Evolutionary conservation across 257 asterid species (phyloP).

Genomic region (Gentiana dahurica): DNA sequence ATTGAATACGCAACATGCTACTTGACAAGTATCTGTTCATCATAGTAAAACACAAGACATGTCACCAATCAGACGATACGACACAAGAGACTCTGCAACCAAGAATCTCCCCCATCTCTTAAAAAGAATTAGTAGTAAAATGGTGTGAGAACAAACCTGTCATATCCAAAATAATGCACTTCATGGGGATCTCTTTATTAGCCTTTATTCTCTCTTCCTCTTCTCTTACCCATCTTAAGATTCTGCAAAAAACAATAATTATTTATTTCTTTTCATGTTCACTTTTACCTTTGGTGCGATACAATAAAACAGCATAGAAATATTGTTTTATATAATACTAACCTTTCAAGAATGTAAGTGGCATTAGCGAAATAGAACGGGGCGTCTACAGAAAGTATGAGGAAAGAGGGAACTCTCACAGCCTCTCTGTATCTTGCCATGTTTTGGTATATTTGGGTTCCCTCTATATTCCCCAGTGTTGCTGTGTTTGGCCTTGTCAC

Average conservation of each 20-base stretch:
- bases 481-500: slow-evolving; percentile 86
- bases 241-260: slow-evolving; percentile 29
- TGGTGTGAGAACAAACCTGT: slow-evolving; percentile 41
- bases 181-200: slow-evolving; percentile 34
- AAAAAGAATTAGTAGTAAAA: no score
- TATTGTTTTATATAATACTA: background rate
- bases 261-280: no score
- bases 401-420: slow-evolving; percentile 56
- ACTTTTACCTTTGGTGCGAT: background rate
- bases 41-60: no score
- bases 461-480: slow-evolving; percentile 65
- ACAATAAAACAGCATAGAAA: background rate
- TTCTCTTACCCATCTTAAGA: slow-evolving; percentile 72
- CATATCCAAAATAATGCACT: slow-evolving; percentile 82
- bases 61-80: no score
- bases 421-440: slow-evolving; percentile 61
- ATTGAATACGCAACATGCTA: no score
- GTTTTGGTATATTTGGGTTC: slow-evolving; percentile 71
- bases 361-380: slow-evolving; percentile 89
- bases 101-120: no score
- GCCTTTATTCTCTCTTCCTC: slow-evolving; percentile 71
- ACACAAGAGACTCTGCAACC: no score
- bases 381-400: slow-evolving; percentile 62
- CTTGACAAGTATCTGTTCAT: no score
- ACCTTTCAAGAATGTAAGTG: slow-evolving; percentile 87